Evolutionary conservation across 2,329 filamentous ascomycete species (phyloP).

Genomic region (Clarireedia monteithiana): DNA sequence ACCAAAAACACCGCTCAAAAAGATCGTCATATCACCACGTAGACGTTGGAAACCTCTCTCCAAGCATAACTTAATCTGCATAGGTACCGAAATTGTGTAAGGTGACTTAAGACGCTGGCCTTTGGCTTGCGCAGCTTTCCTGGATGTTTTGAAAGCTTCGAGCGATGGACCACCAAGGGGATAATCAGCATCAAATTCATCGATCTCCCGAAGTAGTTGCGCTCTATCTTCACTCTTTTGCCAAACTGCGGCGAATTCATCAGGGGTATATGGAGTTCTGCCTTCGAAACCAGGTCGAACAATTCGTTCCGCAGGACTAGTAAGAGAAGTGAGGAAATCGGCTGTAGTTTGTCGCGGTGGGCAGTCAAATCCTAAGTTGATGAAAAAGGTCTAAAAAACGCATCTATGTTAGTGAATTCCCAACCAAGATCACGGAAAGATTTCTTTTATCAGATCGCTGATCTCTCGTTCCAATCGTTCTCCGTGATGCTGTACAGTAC

Average conservation of each 20-base stretch:
- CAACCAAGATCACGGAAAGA: too few relatives aligned
- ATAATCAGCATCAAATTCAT: constrained; percentile 40
- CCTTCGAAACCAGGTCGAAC: constrained; percentile 49
- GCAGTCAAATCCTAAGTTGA: constrained; percentile 64
- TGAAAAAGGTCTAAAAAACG: constrained; percentile 50
- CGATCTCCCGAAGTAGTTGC: constrained; percentile 39
- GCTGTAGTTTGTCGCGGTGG: constrained; percentile 46
- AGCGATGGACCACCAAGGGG: constrained; percentile 26
- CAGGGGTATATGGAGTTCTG: constrained; percentile 44
- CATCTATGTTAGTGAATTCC: not conserved
- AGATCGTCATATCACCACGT: constrained; percentile 64
- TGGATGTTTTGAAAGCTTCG: constrained; percentile 34
- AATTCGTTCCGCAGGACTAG: constrained; percentile 49
- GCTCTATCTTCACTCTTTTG: constrained; percentile 38
- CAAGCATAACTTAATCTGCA: constrained; percentile 74
- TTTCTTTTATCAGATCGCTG: too few relatives aligned
- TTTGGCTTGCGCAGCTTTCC: constrained; percentile 28
- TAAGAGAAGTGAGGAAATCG: constrained; percentile 74
- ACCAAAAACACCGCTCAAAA: constrained; percentile 39
- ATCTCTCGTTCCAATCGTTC: too few relatives aligned
- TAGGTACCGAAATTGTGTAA: constrained; percentile 68
- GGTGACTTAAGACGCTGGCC: constrained; percentile 58
- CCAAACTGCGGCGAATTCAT: constrained; percentile 47
- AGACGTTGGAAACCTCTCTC: constrained; percentile 74
- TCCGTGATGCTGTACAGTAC: too few relatives aligned